phyloP scores from a whole-genome alignment of 1,139 yeast genomes.

The Pneumocystis wakefieldiae region DNA sequence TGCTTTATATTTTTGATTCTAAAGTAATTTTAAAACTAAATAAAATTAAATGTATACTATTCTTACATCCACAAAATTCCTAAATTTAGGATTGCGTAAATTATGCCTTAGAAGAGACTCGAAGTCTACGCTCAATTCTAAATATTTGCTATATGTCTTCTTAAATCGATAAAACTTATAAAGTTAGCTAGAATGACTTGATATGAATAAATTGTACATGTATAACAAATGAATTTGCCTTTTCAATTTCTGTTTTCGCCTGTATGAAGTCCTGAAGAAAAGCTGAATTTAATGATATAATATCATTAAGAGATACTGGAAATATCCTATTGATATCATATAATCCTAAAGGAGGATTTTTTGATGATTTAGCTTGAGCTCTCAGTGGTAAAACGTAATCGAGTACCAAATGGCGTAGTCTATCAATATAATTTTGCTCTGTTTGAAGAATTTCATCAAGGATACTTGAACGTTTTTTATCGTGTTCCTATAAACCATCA shows the following conservation, averaged over 20 bases:
- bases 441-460: conserved; percentile 8
- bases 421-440: conserved; percentile 6
- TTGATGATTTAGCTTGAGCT: conserved; percentile 4
- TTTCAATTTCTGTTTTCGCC: conserved; percentile 2
- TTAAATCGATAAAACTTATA: conserved; percentile 6
- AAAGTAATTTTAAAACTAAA: not conserved
- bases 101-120: conserved; percentile 5
- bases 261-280: conserved; percentile 4
- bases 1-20: conserved; percentile 1
- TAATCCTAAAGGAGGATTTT: conserved; percentile 5
- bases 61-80: conserved; percentile 3
- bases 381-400: conserved; percentile 9
- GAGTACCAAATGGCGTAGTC: conserved; percentile 6
- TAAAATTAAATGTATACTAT: not conserved
- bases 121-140: conserved; percentile 6
- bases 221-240: not conserved
- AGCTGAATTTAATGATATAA: conserved; percentile 8
- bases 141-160: conserved; percentile 7
- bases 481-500: conserved; percentile 1
- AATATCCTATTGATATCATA: conserved; percentile 8
- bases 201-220: not conserved
- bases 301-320: conserved; percentile 9
- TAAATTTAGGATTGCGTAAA: conserved; percentile 4
- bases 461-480: conserved; percentile 5
- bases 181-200: conserved; percentile 2